Evolutionary conservation across 1,284 basidiomycete species (phyloP).

Genomic region (Sanguinoderma infundibulare): DNA sequence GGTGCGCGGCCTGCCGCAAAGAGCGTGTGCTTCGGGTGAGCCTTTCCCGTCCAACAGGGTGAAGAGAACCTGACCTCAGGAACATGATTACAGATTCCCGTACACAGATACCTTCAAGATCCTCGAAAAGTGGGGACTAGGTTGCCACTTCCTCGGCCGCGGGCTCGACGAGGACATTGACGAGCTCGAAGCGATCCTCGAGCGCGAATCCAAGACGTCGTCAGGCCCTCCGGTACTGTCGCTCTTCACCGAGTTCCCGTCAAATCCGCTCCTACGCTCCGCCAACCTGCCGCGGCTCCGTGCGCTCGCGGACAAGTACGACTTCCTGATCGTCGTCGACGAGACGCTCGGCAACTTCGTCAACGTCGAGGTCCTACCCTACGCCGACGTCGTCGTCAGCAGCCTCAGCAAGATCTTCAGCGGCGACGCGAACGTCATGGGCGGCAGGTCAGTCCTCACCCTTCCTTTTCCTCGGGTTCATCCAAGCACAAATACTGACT

Average conservation of each 20-base stretch:
- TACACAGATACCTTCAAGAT: conserved; percentile 99
- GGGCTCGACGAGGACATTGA: conserved; percentile 83
- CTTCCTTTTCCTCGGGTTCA: neutral
- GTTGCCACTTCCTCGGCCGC: conserved; percentile 88
- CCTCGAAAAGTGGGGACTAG: conserved; percentile 96
- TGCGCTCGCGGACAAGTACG: conserved; percentile 84
- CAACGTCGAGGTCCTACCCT: conserved; percentile 92
- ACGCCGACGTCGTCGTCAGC: conserved; percentile 92
- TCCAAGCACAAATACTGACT: neutral
- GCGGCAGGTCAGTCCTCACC: conserved; percentile 79
- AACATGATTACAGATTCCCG: conserved; percentile 71
- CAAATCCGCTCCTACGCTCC: conserved; percentile 90
- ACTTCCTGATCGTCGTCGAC: conserved; percentile 91
- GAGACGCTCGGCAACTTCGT: conserved; percentile 97
- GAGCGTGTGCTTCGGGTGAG: conserved; percentile 91
- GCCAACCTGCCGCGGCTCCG: conserved; percentile 84
- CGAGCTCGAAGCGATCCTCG: conserved; percentile 70
- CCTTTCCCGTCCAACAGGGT: neutral
- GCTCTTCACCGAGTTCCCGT: conserved; percentile 90
- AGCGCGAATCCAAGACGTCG: conserved; percentile 47
- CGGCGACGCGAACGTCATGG: conserved; percentile 97
- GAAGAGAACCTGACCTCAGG: conserved; percentile 11
- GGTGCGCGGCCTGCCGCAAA: conserved; percentile 63
- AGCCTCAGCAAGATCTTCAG: conserved; percentile 96
- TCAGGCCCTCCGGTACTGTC: conserved; percentile 58